phyloP scores from a whole-genome alignment of 345 rosid genomes.

The Excoecaria cochinchinensis region DNA sequence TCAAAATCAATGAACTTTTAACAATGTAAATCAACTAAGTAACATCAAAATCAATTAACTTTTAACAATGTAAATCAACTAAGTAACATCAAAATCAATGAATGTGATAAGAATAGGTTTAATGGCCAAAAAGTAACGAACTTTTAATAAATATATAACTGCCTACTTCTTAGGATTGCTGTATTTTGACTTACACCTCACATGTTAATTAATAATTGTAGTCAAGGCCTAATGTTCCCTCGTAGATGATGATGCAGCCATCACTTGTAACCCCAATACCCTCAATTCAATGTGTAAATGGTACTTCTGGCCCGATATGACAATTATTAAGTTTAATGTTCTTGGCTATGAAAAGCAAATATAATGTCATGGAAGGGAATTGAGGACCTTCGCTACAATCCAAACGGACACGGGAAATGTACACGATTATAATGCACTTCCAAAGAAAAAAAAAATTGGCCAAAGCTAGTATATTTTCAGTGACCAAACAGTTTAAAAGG shows the following conservation, averaged over 20 bases:
- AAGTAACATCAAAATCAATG: not conserved
- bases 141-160: not conserved
- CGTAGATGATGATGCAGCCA: not conserved
- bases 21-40: constrained; percentile 13
- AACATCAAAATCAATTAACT: not conserved
- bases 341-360: not conserved
- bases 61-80: constrained; percentile 19
- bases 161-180: too few species aligned
- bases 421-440: not conserved
- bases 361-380: not conserved
- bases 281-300: not conserved
- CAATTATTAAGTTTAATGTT: not conserved
- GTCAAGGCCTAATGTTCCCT: not conserved
- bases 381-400: not conserved
- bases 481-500: not conserved
- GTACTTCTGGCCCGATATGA: not conserved
- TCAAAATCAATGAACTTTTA: constrained; percentile 4
- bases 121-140: not conserved
- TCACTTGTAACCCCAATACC: not conserved
- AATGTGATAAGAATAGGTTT: not conserved
- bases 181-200: not conserved
- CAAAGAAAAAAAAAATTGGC: not conserved
- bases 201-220: not conserved
- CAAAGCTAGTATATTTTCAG: not conserved
- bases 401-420: not conserved